Evolutionary conservation across 2,329 filamentous ascomycete genomes (phyloP).

Genomic region (Epichloe baconii): DNA sequence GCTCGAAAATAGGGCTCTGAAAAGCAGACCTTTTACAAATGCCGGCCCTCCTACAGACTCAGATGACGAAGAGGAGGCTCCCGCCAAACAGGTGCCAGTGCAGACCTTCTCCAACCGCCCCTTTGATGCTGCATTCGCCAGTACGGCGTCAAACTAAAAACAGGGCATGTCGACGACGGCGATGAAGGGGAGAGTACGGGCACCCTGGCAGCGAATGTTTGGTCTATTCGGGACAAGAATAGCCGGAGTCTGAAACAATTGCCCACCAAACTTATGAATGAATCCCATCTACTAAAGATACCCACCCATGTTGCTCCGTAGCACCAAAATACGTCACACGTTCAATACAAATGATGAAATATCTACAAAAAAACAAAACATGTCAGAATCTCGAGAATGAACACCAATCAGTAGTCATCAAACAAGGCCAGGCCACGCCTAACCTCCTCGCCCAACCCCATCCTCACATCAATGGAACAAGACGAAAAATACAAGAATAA

Average conservation of each 20-base stretch:
- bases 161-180: constrained; percentile 42
- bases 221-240: constrained; percentile 54
- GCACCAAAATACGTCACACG: no score
- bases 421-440: no score
- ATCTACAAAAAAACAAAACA: no score
- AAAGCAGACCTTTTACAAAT: not conserved
- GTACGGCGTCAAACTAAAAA: constrained; percentile 44
- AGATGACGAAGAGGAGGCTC: constrained; percentile 5
- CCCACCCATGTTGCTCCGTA: not conserved
- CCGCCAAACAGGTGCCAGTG: not conserved
- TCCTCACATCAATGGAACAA: no score
- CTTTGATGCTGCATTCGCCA: constrained; percentile 60
- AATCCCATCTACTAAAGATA: not conserved
- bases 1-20: constrained; percentile 4
- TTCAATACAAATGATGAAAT: no score
- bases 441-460: no score
- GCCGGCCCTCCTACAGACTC: constrained; percentile 4
- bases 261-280: not conserved
- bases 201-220: constrained; percentile 51
- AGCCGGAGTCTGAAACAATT: not conserved
- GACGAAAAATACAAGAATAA: no score
- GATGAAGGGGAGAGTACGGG: constrained; percentile 16
- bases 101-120: constrained; percentile 36
- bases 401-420: no score
- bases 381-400: no score